Evolutionary conservation across 2,329 filamentous ascomycete genomes (phyloP), one percentile per base, ranked within the genome.

Genomic region (Aspergillus intermedius): DNA sequence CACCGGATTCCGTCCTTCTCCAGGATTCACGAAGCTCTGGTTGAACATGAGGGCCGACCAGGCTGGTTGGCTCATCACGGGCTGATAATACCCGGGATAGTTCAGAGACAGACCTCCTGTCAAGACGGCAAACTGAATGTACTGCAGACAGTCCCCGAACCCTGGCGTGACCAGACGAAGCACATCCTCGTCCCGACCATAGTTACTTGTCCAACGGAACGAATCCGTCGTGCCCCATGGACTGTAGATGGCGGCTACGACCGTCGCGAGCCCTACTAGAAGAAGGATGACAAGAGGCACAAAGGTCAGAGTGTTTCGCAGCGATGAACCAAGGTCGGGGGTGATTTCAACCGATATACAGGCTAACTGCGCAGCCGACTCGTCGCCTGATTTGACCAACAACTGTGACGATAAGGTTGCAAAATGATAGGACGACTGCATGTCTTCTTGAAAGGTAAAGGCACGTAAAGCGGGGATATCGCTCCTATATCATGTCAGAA

Each of bases 161-260:
- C 93, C 93, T 4, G 93, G 93, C 0, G 93, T 98, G 30, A 98
- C 89, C 43, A 98, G 77, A 48, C 93, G 84, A 47, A 98, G 76
- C 56, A 96, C 75, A 70, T 98, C 93, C 52, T 88, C 87, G 60
- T 98, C 93, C 58, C 91, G 83, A 32, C 93, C 93, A 65, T 95
- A 97, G 65, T 98, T 98, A 63, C 89, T 94, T n/a, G 89, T 90
- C 90, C 91, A 98, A 57, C 88, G 84, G 66, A 97, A 97, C 17
- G 91, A 78, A 64, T 98, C 87, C 6, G 82, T 82, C 1, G 89
- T 88, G 17, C 93, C 93, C 91, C 93, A 98, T 0, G 93, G 93
- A 62, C 91, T 96, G 64, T 83, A 91, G 34, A 94, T 88, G 44
- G 83, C 87, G 2, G 93, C 90, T 56, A 89, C 83, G 32, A 91